These are phyloP conservation scores for Persicaria tinctoria DNA, from an alignment of 148 eudicot genomes.

Conservation along the genomic window DNA sequence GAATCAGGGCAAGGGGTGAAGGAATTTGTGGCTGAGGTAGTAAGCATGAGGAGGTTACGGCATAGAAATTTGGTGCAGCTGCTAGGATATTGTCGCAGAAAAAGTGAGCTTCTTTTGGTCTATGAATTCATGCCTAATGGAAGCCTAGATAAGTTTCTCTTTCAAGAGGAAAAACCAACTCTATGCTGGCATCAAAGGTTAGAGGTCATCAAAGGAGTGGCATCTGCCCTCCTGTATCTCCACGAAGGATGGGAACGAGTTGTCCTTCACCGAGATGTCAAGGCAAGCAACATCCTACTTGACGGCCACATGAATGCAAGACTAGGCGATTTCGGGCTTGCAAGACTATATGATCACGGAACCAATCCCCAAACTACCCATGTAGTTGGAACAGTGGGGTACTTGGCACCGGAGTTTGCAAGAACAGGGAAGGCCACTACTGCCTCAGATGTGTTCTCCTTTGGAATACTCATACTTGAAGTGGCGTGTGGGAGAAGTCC, in stretches of 20 bases:
- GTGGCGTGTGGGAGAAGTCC: conserved; percentile 16
- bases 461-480: conserved; percentile 7
- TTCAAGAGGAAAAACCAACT: neutral
- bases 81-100: conserved; percentile 7
- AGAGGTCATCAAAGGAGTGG: conserved; percentile 14
- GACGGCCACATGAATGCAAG: conserved; percentile 10
- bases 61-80: conserved; percentile 16
- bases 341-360: conserved; percentile 7
- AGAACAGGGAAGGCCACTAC: conserved; percentile 15
- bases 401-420: conserved; percentile 13
- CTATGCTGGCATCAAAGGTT: conserved; percentile 12
- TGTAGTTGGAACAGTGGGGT: conserved; percentile 13
- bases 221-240: conserved; percentile 12
- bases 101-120: conserved; percentile 15
- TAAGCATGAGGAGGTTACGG: conserved; percentile 9
- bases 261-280: conserved; percentile 15
- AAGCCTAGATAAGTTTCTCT: conserved; percentile 15
- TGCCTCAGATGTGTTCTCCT: conserved; percentile 8
- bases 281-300: conserved; percentile 11
- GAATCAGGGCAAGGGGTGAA: conserved; percentile 11
- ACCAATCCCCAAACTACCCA: conserved; percentile 12
- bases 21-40: conserved; percentile 12
- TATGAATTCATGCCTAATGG: conserved; percentile 18
- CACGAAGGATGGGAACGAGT: conserved; percentile 13
- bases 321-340: conserved; percentile 17